Percentiles rank a stretch among this genome's conserved stretches.
These are phyloP conservation scores for Curvularia sp. DNA, from an alignment of 2,329 filamentous ascomycete species.

Conservation along the genomic window DNA sequence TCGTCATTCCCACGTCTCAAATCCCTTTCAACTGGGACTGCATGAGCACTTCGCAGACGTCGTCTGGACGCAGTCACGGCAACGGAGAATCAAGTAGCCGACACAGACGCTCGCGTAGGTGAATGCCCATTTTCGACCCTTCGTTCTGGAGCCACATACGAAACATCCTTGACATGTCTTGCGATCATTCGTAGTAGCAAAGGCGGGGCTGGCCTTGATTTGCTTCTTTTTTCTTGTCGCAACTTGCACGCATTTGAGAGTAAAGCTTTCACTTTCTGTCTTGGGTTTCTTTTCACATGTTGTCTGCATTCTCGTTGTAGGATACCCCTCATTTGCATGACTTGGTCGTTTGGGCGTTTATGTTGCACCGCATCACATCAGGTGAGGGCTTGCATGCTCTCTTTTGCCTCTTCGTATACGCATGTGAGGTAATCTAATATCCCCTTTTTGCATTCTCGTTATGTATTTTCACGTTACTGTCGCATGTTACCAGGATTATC, in stretches of 20 bases:
- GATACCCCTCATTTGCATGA: constrained; percentile 14
- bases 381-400: neutral
- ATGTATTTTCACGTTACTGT: neutral
- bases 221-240: neutral
- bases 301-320: neutral
- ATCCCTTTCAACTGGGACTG: constrained; percentile 51
- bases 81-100: constrained; percentile 33
- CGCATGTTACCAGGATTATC: neutral
- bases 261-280: neutral
- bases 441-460: neutral
- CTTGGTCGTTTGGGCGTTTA: constrained; percentile 12
- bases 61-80: constrained; percentile 23
- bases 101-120: constrained; percentile 38
- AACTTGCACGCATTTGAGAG: neutral
- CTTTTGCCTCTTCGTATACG: neutral
- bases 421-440: constrained; percentile 1
- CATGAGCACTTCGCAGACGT: constrained; percentile 46
- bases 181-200: neutral
- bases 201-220: neutral
- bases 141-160: neutral
- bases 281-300: neutral
- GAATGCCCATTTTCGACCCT: constrained; percentile 5
- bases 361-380: constrained; percentile 5
- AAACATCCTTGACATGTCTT: neutral
- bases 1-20: constrained; percentile 39